phyloP scores from a whole-genome alignment of 352 stramenopile species.

The Ophiocytium majus region DNA sequence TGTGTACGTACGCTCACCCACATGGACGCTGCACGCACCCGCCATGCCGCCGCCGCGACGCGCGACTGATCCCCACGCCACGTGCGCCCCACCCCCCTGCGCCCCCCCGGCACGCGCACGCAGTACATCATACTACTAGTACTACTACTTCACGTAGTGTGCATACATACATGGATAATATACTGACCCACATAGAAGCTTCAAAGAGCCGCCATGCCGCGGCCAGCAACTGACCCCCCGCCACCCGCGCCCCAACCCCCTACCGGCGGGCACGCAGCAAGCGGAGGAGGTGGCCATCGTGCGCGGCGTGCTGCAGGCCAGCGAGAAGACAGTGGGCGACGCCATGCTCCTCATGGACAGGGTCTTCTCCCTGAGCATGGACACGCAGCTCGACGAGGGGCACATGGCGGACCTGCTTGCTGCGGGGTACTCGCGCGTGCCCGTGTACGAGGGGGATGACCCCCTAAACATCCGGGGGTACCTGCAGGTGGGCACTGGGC shows the following conservation, averaged over 20 bases:
- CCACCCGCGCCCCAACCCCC: not conserved
- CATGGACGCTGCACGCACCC: too few relatives aligned
- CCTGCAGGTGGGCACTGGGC: constrained; percentile 46
- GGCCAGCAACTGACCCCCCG: not conserved
- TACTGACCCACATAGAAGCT: too few relatives aligned
- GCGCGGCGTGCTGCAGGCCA: constrained; percentile 48
- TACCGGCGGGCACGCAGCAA: constrained; percentile 23
- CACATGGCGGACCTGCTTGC: constrained; percentile 53
- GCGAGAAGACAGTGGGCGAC: constrained; percentile 46
- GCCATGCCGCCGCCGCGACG: too few relatives aligned
- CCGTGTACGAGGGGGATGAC: constrained; percentile 72
- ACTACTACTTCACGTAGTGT: too few relatives aligned
- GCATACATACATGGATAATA: too few relatives aligned
- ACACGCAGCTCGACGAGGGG: constrained; percentile 33
- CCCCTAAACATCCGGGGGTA: constrained; percentile 53
- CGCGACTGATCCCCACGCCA: too few relatives aligned
- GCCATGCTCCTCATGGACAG: constrained; percentile 53
- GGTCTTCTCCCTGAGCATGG: constrained; percentile 53
- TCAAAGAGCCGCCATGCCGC: too few relatives aligned
- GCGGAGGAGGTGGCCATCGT: constrained; percentile 54
- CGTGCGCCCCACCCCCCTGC: too few relatives aligned
- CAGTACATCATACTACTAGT: too few relatives aligned
- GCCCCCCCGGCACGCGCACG: too few relatives aligned
- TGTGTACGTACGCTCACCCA: too few relatives aligned
- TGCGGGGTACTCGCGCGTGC: constrained; percentile 83